Evolutionary conservation across 768 basidiomycete species (phyloP).

Genomic region (Pleurotus ostreatus): DNA sequence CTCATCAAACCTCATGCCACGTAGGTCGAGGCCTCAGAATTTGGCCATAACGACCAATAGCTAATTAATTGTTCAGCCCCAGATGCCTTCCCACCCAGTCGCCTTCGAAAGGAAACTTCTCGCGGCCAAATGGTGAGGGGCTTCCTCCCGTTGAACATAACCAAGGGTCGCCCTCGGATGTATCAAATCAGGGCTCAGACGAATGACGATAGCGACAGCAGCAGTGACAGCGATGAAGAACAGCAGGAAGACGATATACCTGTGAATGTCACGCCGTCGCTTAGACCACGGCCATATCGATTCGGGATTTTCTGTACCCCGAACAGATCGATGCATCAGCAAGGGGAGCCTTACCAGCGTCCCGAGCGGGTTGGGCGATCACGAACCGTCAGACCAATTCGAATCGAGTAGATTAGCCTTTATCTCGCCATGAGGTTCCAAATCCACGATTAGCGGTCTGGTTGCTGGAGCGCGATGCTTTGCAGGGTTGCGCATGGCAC

Average conservation of each 20-base stretch:
- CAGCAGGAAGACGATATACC: background rate
- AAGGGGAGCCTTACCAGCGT: background rate
- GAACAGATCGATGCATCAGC: constrained; percentile 8
- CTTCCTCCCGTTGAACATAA: background rate
- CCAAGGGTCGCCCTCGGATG: background rate
- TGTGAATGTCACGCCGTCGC: background rate
- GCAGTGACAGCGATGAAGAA: background rate
- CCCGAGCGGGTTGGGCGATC: constrained; percentile 3
- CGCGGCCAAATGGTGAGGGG: background rate
- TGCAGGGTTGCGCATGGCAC: too few relatives aligned
- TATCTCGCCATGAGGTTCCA: too few relatives aligned
- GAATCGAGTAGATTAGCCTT: background rate
- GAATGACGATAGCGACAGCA: background rate
- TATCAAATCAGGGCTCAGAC: background rate
- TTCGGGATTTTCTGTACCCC: constrained; percentile 8
- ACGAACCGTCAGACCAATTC: background rate
- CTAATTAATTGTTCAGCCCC: background rate
- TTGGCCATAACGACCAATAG: background rate
- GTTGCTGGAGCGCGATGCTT: too few relatives aligned
- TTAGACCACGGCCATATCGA: background rate
- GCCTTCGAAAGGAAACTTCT: background rate
- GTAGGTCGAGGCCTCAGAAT: background rate
- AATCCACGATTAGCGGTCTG: too few relatives aligned
- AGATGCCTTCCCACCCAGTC: constrained; percentile 5
- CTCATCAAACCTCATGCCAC: constrained; percentile 5